These are phyloP conservation scores for Tetrapyrgos nigripes DNA, from an alignment of 1,284 basidiomycete species.

Conservation along the genomic window DNA sequence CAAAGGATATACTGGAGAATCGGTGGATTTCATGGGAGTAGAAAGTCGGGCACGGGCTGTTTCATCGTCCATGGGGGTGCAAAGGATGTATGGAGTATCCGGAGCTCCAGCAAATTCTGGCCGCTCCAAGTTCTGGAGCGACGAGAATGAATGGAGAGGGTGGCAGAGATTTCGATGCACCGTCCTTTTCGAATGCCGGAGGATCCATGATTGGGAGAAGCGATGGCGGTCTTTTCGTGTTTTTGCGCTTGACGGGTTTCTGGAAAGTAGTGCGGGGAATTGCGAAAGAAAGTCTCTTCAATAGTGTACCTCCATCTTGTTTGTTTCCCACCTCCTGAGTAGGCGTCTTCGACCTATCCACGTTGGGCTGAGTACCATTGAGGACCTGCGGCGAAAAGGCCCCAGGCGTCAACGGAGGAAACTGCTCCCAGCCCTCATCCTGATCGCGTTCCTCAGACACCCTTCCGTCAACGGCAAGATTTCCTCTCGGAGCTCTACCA, in stretches of 20 bases:
- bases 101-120: neutral
- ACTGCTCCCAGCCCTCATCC: slow-evolving; percentile 1
- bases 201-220: neutral
- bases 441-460: neutral
- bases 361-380: neutral
- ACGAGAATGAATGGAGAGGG: slow-evolving; percentile 16
- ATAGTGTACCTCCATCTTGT: neutral
- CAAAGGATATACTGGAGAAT: slow-evolving; percentile 6
- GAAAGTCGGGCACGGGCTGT: neutral
- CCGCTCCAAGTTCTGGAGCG: neutral
- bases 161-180: slow-evolving; percentile 6
- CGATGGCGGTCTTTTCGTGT: neutral
- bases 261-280: neutral
- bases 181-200: neutral
- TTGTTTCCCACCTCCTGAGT: neutral
- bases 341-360: neutral
- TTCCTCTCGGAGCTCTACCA: neutral
- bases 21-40: neutral
- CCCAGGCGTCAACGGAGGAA: neutral
- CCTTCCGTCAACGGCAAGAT: neutral
- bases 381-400: neutral
- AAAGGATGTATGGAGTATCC: slow-evolving; percentile 11
- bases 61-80: slow-evolving; percentile 4
- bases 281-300: slow-evolving; percentile 2
- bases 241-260: neutral